These are phyloP conservation scores for Lavandula angustifolia DNA, from an alignment of 257 asterid species.

Conservation along the genomic window DNA sequence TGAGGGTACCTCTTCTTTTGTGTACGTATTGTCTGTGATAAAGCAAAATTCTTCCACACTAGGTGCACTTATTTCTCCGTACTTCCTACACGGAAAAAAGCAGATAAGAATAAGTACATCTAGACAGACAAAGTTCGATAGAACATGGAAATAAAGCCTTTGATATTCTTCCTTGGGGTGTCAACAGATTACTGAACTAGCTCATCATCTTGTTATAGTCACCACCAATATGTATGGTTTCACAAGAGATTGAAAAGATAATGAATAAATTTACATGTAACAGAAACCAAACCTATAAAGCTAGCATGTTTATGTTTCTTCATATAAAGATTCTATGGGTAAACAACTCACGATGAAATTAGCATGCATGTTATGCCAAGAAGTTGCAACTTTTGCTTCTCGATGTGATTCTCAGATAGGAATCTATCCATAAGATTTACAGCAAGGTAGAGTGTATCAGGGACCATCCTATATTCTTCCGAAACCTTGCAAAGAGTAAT, in stretches of 20 bases:
- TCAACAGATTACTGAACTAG: neutral
- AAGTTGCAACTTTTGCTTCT: constrained; percentile 89
- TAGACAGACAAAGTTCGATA: too few relatives aligned
- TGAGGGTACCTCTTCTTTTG: constrained; percentile 75
- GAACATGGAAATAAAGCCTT: neutral
- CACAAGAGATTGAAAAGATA: too few relatives aligned
- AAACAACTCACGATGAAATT: constrained; percentile 82
- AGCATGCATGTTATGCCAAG: constrained; percentile 99
- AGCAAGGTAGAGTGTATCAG: constrained; percentile 95
- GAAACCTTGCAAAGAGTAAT: constrained; percentile 66
- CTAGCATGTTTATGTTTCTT: constrained; percentile 19
- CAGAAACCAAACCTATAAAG: neutral
- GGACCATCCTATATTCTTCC: constrained; percentile 87
- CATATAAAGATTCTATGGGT: neutral
- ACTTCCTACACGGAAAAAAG: constrained; percentile 59
- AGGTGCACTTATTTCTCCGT: constrained; percentile 95
- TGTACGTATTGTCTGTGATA: constrained; percentile 89
- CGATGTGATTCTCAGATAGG: constrained; percentile 68
- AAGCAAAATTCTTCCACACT: constrained; percentile 91
- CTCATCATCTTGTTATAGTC: neutral
- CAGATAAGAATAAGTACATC: constrained; percentile 25
- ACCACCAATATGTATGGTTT: too few relatives aligned
- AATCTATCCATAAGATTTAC: constrained; percentile 92
- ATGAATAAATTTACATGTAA: too few relatives aligned
- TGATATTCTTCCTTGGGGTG: neutral